A percentile compares a stretch with the other conserved stretches of the same genome.
Evolutionary conservation across 768 basidiomycete genomes (phyloP).

Genomic region (Xerocomus potaroensis): DNA sequence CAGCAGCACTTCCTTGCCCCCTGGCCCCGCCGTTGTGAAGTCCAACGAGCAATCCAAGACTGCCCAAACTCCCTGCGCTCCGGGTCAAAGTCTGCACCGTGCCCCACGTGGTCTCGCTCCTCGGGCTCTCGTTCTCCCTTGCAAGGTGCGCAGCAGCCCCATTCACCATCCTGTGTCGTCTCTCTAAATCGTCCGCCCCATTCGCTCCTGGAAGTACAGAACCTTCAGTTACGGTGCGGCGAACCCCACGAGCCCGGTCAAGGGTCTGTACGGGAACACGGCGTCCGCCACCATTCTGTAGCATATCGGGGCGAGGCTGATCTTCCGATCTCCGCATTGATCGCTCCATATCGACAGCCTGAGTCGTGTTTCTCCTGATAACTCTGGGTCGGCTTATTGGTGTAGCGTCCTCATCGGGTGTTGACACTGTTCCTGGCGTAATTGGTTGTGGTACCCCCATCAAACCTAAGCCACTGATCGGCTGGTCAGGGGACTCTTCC

Average conservation of each 20-base stretch:
- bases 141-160: conserved; percentile 14
- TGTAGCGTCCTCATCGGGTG: conserved; percentile 26
- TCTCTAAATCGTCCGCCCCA: conserved; percentile 5
- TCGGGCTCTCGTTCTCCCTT: conserved; percentile 24
- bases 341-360: conserved; percentile 18
- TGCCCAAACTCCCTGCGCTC: conserved; percentile 23
- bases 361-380: conserved; percentile 24
- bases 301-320: conserved; percentile 8
- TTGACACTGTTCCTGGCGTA: conserved; percentile 22
- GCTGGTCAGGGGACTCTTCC: conserved; percentile 26
- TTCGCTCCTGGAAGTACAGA: conserved; percentile 4
- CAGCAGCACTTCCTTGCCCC: conserved; percentile 20
- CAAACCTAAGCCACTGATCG: conserved; percentile 24
- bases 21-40: conserved; percentile 29
- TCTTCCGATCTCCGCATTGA: conserved; percentile 14
- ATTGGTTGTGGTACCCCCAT: conserved; percentile 23
- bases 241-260: conserved; percentile 14
- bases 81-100: conserved; percentile 27
- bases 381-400: conserved; percentile 21
- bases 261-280: conserved; percentile 15
- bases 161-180: conserved; percentile 6
- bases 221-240: conserved; percentile 19
- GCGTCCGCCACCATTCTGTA: conserved; percentile 16
- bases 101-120: conserved; percentile 35
- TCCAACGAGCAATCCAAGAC: conserved; percentile 28